Base-by-base conservation (phyloP, 208 protist genomes). In the Tetramitus jugosus region DNA sequence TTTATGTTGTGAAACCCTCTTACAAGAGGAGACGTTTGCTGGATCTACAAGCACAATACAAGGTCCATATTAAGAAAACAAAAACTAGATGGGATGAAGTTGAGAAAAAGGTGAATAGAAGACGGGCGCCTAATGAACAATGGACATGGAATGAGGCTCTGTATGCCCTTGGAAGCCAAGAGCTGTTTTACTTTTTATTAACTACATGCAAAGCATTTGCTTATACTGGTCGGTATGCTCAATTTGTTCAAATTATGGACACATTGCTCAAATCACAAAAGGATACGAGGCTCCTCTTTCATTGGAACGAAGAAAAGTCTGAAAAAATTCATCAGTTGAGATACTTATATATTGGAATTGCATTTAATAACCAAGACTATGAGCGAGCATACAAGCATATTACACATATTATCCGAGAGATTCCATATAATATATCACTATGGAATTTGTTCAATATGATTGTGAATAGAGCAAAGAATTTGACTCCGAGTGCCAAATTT, bases 131-230 rank as follows among this genome's bases (percentile, higher is more conserved):
- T 43, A n/a, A n/a, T n/a, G 62, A 69, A 43, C 20, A 29, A 1
- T 69, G 31, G 31, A 69, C 62, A 43, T 69, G 62, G 62, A 69
- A 13, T 45, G 62, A 69, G 26, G 62, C 62, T 4, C 26, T 69
- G 8, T 43, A 42, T 45, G 62, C 62, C 13, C 20, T 69, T 8
- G 62, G 62, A 17, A 17, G 43, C 43, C 33, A 69, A 14, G 31
- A 69, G 20, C 35, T 69, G 13, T 69, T 43, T 43, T 37, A 13
- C 8, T 69, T 69, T 37, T 29, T 69, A 26, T 13, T 69, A 7
- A n/a, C 62, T n/a, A 26, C 29, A 3, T 43, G 62, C 26, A 69
- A 43, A 43, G 35, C 26, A 43, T 69, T 69, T 3, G 7, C 62
- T 17, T 39, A 69, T 40, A 26, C 26, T 45, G 49, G 20, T 56